phyloP scores from a whole-genome alignment of 78 protist species.

The Anaeramoeba flamelloides region DNA sequence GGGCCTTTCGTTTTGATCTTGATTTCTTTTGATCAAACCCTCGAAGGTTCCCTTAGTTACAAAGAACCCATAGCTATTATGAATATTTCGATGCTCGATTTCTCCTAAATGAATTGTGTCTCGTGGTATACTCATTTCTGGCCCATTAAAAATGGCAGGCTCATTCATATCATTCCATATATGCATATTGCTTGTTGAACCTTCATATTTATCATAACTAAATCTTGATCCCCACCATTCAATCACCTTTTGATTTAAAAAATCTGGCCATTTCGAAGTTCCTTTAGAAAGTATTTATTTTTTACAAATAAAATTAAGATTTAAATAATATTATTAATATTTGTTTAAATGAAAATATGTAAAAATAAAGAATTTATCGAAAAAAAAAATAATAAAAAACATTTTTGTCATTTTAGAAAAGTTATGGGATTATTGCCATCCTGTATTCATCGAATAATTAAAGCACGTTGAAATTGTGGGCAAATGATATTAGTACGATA shows the following conservation, averaged over 20 bases:
- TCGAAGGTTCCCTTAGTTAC: slow-evolving; percentile 37
- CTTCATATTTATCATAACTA: slow-evolving; percentile 6
- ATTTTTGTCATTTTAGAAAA: too few species aligned
- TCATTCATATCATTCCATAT: slow-evolving; percentile 98
- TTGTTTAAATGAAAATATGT: too few species aligned
- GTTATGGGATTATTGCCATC: too few species aligned
- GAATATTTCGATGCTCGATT: slow-evolving; percentile 79
- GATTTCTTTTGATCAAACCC: slow-evolving; percentile 42
- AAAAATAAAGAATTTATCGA: too few species aligned
- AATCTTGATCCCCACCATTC: slow-evolving; percentile 74
- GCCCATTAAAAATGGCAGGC: slow-evolving; percentile 91
- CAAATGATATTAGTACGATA: too few species aligned
- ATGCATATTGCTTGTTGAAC: slow-evolving; percentile 57
- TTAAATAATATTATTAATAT: too few species aligned
- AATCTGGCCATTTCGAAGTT: slow-evolving; percentile 73
- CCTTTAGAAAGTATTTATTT: too few species aligned
- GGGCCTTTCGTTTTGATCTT: slow-evolving; percentile 55
- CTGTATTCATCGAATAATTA: too few species aligned
- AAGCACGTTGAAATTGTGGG: too few species aligned
- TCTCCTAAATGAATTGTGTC: slow-evolving; percentile 49
- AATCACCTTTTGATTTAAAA: slow-evolving; percentile 46
- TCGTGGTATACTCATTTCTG: slow-evolving; percentile 85
- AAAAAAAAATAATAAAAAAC: too few species aligned
- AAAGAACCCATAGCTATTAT: slow-evolving; percentile 82
- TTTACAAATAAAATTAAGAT: too few species aligned